Conservation (phyloP, 768 basidiomycete species). For the Mycena vitilis region DNA sequence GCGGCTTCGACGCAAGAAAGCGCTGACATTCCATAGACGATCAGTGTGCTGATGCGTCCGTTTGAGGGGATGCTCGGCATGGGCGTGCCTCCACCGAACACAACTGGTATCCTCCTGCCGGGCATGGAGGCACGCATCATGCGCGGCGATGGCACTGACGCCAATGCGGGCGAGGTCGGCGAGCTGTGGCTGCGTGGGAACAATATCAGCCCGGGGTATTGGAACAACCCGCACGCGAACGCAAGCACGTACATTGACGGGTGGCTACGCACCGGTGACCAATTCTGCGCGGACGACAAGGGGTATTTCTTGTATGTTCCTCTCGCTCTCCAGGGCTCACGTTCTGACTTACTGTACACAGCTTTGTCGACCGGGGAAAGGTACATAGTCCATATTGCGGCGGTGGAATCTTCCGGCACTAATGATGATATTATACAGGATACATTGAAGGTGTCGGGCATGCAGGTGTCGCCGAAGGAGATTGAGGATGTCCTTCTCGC, state of each 20-base stretch:
- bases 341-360: slow-evolving; percentile 40
- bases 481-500: slow-evolving; percentile 75
- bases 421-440: slow-evolving; percentile 57
- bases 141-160: slow-evolving; percentile 68
- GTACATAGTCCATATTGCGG: slow-evolving; percentile 47
- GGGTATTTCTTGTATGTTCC: slow-evolving; percentile 73
- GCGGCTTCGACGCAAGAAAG: not conserved
- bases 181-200: slow-evolving; percentile 71
- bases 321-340: not conserved
- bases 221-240: slow-evolving; percentile 76
- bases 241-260: slow-evolving; percentile 75
- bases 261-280: slow-evolving; percentile 83
- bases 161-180: slow-evolving; percentile 67
- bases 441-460: slow-evolving; percentile 82
- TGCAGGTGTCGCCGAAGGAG: slow-evolving; percentile 84
- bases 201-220: slow-evolving; percentile 76
- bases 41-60: slow-evolving; percentile 60
- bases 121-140: slow-evolving; percentile 74
- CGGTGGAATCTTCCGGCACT: no score
- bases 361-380: slow-evolving; percentile 84
- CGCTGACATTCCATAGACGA: slow-evolving; percentile 56
- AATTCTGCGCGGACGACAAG: slow-evolving; percentile 68
- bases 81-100: slow-evolving; percentile 15
- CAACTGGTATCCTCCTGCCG: slow-evolving; percentile 69
- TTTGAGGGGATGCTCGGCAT: slow-evolving; percentile 55